phyloP scores from a whole-genome alignment of 202 grass and related monocot genomes.

The Schoenoplectus triqueter region DNA sequence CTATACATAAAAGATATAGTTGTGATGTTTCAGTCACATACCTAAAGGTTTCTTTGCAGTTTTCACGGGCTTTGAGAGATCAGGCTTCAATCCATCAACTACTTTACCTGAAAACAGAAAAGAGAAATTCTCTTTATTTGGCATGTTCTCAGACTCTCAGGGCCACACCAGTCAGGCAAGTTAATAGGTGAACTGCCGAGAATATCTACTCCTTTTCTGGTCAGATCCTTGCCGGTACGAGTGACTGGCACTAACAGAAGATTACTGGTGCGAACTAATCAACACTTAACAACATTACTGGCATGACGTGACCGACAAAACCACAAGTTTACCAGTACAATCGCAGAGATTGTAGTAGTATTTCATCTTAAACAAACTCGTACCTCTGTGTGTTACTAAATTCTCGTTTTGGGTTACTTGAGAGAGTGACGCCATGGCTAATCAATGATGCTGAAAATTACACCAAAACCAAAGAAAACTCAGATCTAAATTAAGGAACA shows the following conservation, averaged over 20 bases:
- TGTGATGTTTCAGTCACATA: background rate
- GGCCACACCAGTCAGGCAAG: background rate
- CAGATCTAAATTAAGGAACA: background rate
- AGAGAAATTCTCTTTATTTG: background rate
- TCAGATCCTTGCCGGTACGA: background rate
- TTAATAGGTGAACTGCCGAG: background rate
- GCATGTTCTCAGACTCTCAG: background rate
- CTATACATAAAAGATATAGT: background rate
- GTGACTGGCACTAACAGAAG: background rate
- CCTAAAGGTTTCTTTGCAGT: constrained; percentile 39
- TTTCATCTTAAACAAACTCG: background rate
- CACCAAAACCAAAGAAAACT: background rate
- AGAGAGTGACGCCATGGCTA: constrained; percentile 3
- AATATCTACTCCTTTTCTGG: background rate
- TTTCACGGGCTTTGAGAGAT: constrained; percentile 35
- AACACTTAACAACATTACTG: background rate
- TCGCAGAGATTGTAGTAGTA: background rate
- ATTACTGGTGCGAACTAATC: background rate
- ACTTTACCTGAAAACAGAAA: constrained; percentile 26
- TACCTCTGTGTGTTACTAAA: constrained; percentile 26
- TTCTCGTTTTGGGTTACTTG: constrained; percentile 37
- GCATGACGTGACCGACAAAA: background rate
- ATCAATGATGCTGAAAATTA: background rate
- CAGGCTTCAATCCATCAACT: constrained; percentile 26
- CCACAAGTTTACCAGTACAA: constrained; percentile 14